These are phyloP conservation scores for Alternaria novae-zelandiae DNA, from an alignment of 2,329 filamentous ascomycete genomes.

Conservation along the genomic window DNA sequence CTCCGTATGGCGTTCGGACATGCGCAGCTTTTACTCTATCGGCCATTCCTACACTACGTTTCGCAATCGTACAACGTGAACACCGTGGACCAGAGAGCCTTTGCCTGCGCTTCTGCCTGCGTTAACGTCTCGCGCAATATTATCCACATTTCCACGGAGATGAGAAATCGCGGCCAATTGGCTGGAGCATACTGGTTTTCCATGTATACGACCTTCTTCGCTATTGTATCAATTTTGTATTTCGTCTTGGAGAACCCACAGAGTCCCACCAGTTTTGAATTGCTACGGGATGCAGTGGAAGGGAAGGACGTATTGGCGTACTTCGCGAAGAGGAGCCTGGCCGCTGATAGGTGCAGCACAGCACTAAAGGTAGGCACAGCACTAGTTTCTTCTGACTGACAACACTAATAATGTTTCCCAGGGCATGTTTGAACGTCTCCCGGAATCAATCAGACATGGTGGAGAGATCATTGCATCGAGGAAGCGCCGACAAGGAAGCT, in stretches of 20 bases:
- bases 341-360: constrained; percentile 82
- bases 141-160: constrained; percentile 79
- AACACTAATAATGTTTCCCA: constrained; percentile 46
- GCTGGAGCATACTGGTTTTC: constrained; percentile 88
- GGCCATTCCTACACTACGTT: constrained; percentile 84
- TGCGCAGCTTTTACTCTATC: constrained; percentile 81
- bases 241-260: constrained; percentile 82
- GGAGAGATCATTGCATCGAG: constrained; percentile 38
- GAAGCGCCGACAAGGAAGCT: constrained; percentile 49
- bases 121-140: constrained; percentile 74
- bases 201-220: constrained; percentile 83
- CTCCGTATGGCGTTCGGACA: constrained; percentile 82
- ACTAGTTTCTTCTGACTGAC: neutral
- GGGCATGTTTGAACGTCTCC: constrained; percentile 84
- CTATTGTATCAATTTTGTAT: constrained; percentile 78
- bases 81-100: constrained; percentile 74
- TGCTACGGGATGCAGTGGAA: constrained; percentile 82
- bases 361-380: constrained; percentile 71
- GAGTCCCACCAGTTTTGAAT: constrained; percentile 75
- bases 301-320: constrained; percentile 82
- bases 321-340: constrained; percentile 82
- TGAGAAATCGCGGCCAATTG: constrained; percentile 75
- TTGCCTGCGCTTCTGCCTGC: constrained; percentile 74
- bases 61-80: constrained; percentile 63
- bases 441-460: constrained; percentile 67